Conservation (phyloP, 495 filamentous ascomycete species). For the Neurospora pannonica region DNA sequence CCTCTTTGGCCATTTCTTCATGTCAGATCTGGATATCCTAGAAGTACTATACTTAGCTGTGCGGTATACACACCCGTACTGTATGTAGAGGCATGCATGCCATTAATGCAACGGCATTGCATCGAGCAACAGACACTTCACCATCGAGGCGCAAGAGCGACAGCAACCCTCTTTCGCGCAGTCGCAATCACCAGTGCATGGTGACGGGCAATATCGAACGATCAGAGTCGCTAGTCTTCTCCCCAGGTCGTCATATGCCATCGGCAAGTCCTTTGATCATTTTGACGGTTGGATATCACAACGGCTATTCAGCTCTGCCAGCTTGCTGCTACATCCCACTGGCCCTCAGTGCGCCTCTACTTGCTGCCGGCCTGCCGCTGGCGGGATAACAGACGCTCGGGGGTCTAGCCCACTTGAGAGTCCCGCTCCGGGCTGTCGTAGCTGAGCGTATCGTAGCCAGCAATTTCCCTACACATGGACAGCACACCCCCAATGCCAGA, state of each 20-base stretch:
- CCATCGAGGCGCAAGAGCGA: not conserved
- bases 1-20: not conserved
- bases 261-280: not conserved
- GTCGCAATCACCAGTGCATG: not conserved
- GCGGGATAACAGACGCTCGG: not conserved
- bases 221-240: not conserved
- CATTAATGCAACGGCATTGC: not conserved
- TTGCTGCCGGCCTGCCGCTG: not conserved
- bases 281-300: not conserved
- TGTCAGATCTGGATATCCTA: not conserved
- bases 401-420: not conserved
- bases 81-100: not conserved
- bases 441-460: not conserved
- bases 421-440: not conserved
- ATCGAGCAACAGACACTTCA: not conserved
- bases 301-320: not conserved
- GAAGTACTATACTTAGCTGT: not conserved
- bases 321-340: not conserved
- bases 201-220: not conserved
- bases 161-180: not conserved
- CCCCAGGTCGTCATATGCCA: not conserved
- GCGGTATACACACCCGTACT: not conserved
- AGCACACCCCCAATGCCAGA: not conserved
- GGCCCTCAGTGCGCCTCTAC: not conserved
- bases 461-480: not conserved